Conservation (phyloP, 1,139 yeast species). For the Kodamaea ohmeri region DNA sequence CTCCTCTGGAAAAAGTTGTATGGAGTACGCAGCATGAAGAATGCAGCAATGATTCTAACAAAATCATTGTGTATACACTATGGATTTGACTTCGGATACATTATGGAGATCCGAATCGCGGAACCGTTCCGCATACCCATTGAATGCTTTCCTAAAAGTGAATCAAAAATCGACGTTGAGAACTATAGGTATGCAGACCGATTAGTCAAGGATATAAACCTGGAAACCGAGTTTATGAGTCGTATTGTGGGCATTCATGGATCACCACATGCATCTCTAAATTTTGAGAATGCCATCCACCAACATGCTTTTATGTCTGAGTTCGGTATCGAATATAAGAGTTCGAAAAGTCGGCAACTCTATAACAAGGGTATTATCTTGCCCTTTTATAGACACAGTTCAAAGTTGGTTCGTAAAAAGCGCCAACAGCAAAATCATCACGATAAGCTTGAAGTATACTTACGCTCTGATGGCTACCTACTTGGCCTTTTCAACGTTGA, state of each 20-base stretch:
- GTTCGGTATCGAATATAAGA: constrained; percentile 49
- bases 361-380: constrained; percentile 50
- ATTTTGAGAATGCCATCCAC: constrained; percentile 47
- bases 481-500: constrained; percentile 48
- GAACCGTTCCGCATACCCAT: constrained; percentile 41
- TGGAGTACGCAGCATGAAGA: constrained; percentile 39
- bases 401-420: constrained; percentile 40
- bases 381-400: constrained; percentile 47
- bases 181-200: constrained; percentile 37
- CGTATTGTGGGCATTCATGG: constrained; percentile 52
- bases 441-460: constrained; percentile 34
- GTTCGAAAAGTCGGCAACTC: constrained; percentile 24
- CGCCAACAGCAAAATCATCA: constrained; percentile 14
- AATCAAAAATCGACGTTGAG: constrained; percentile 44
- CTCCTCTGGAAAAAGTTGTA: constrained; percentile 41
- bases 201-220: constrained; percentile 24
- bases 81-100: constrained; percentile 49
- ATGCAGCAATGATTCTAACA: constrained; percentile 43
- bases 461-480: constrained; percentile 57
- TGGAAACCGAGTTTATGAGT: constrained; percentile 35
- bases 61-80: constrained; percentile 37
- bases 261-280: constrained; percentile 24
- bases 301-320: constrained; percentile 50
- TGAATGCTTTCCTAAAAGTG: constrained; percentile 40
- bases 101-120: constrained; percentile 55